Conservation (phyloP, 768 basidiomycete species). For the Sistotremastrum suecicum region DNA sequence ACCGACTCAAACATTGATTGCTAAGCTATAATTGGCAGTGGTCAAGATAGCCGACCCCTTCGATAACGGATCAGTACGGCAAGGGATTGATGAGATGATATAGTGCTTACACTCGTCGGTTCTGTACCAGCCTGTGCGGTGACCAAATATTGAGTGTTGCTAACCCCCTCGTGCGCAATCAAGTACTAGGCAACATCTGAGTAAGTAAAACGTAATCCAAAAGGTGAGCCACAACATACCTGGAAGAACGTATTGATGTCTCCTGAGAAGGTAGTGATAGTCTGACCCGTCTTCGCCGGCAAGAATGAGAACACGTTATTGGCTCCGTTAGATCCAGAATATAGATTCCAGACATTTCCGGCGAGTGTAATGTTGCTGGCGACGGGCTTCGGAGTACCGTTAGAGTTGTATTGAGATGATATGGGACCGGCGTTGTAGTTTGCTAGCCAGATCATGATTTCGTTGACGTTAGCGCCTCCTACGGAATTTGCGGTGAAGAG, state of each 20-base stretch:
- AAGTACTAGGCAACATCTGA: slow-evolving; percentile 28
- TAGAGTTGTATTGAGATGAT: slow-evolving; percentile 28
- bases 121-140: slow-evolving; percentile 53
- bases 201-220: background rate
- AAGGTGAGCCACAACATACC: slow-evolving; percentile 14
- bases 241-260: slow-evolving; percentile 40
- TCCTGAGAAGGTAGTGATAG: slow-evolving; percentile 34
- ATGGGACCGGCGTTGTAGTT: slow-evolving; percentile 46
- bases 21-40: too few species aligned
- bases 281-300: slow-evolving; percentile 17
- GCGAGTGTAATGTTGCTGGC: slow-evolving; percentile 30
- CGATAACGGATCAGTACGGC: too few species aligned
- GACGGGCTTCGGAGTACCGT: slow-evolving; percentile 33
- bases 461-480: slow-evolving; percentile 30
- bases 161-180: slow-evolving; percentile 28
- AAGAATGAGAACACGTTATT: slow-evolving; percentile 29
- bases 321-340: slow-evolving; percentile 35
- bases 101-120: slow-evolving; percentile 22
- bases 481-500: slow-evolving; percentile 41
- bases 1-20: too few species aligned
- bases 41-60: too few species aligned
- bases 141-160: slow-evolving; percentile 38
- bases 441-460: slow-evolving; percentile 57
- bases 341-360: slow-evolving; percentile 44
- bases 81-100: background rate